Evolutionary conservation across 305 asterid species (phyloP), one percentile per base, ranked within the genome.

Genomic region (Fraxinus albicans): DNA sequence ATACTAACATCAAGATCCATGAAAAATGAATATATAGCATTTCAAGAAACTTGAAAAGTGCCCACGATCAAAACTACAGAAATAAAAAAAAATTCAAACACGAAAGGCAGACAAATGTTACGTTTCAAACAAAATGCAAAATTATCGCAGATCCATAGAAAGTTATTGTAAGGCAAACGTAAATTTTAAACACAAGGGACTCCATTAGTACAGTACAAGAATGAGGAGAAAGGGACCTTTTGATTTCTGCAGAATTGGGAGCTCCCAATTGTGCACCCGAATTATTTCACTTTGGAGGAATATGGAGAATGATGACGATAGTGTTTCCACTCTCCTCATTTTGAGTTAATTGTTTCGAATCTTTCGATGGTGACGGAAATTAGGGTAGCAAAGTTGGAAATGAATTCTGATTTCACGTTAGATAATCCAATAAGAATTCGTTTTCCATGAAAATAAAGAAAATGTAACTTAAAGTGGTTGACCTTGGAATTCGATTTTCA

Each of bases 1-100:
- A 36, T 72, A 83, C 77, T 40, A 44, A 25, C 33, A 83, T 77
- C 38, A 53, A 53, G 88, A 84, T 85, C 89, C 84, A 79, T 44
- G 78, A 74, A 29, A 69, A 29, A 53, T 29, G 10, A 13, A 67
- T 50, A 23, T 67, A 42, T 15, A 76, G 15, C 79, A 79, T 82
- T 58, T 58, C 76, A 79, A 35, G 80, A 79, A 55, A 83, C 81
- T 36, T 12, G 60, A 77, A 81, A 76, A 77, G 55, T 84, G 53
- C 80, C 79, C 85, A 34, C 67, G 65, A 78, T 38, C 78, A 47
- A 67, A 42, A 70, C 21, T 9, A 38, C 6, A 77, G 23, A 53
- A 53, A 53, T 53, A 50, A 50, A 50, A 50, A 36, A 38, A n/a
- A 53, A 23, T 79, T 84, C 23, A 34, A 80, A 29, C 78, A 29